phyloP scores from a whole-genome alignment of 208 protist species.

The Leishmania amazonensis region DNA sequence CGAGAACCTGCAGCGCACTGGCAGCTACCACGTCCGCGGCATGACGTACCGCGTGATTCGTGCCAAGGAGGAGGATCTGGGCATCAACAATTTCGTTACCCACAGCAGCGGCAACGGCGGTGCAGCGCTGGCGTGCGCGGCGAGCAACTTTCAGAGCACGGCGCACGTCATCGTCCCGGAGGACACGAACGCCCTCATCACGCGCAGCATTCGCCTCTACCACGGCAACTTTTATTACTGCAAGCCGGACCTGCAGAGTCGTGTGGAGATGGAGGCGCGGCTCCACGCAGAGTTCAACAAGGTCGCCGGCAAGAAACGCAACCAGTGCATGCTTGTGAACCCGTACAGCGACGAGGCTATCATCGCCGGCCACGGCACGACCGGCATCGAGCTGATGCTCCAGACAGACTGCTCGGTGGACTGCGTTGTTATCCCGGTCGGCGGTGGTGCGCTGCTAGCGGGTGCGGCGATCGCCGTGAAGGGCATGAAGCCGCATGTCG shows the following conservation, averaged over 20 bases:
- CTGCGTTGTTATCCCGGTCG: slow-evolving; percentile 87
- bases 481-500: slow-evolving; percentile 85
- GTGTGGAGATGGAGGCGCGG: slow-evolving; percentile 33
- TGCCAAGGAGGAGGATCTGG: slow-evolving; percentile 65
- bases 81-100: slow-evolving; percentile 81
- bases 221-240: slow-evolving; percentile 50
- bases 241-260: slow-evolving; percentile 54
- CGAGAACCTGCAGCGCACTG: slow-evolving; percentile 81
- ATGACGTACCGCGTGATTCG: slow-evolving; percentile 77
- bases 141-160: slow-evolving; percentile 71
- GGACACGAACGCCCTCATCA: slow-evolving; percentile 75
- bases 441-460: slow-evolving; percentile 87
- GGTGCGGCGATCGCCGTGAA: slow-evolving; percentile 90
- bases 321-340: slow-evolving; percentile 82
- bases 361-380: slow-evolving; percentile 91
- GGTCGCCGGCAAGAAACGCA: slow-evolving; percentile 41
- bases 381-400: slow-evolving; percentile 88
- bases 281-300: slow-evolving; percentile 54
- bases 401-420: slow-evolving; percentile 84
- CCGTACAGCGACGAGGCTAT: slow-evolving; percentile 92
- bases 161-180: slow-evolving; percentile 91
- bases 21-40: slow-evolving; percentile 73
- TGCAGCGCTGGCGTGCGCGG: slow-evolving; percentile 89
- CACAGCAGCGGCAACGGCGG: slow-evolving; percentile 93
- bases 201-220: slow-evolving; percentile 67